Conservation (phyloP, 768 basidiomycete species). For the Mycena epipterygia region DNA sequence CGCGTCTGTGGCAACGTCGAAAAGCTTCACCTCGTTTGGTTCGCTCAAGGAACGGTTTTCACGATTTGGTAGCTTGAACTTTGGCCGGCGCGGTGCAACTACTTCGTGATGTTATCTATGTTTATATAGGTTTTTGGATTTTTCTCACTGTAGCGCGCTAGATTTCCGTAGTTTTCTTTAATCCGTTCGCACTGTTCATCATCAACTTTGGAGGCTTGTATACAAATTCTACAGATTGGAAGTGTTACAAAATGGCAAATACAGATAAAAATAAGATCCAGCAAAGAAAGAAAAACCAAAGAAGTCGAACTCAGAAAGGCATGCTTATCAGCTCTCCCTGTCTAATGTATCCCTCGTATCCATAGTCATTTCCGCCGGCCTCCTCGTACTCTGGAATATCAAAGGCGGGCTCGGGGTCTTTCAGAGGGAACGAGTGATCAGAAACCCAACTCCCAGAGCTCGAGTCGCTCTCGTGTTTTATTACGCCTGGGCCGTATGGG, state of each 20-base stretch:
- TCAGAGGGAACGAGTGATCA: conserved; percentile 24
- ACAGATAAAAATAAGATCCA: conserved; percentile 12
- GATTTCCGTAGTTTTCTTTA: conserved; percentile 27
- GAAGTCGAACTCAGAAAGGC: conserved; percentile 11
- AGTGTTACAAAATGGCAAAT: conserved; percentile 18
- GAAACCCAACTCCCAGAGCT: conserved; percentile 41
- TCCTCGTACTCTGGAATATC: conserved; percentile 29
- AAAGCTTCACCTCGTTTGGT: conserved; percentile 67
- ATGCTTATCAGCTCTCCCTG: conserved; percentile 25
- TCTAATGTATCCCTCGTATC: conserved; percentile 17
- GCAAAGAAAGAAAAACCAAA: background rate
- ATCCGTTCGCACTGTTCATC: conserved; percentile 21
- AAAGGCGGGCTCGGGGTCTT: conserved; percentile 25
- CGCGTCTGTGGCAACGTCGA: conserved; percentile 73
- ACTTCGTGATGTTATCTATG: conserved; percentile 37
- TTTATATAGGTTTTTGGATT: conserved; percentile 33
- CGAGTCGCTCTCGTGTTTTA: conserved; percentile 41
- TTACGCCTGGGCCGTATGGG: conserved; percentile 9
- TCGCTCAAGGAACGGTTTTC: conserved; percentile 83
- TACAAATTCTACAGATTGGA: conserved; percentile 22
- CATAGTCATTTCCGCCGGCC: conserved; percentile 5
- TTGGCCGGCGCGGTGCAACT: conserved; percentile 63
- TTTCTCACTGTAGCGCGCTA: conserved; percentile 22
- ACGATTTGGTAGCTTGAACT: conserved; percentile 80
- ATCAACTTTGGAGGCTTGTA: conserved; percentile 16